A percentile compares a stretch with the other conserved stretches of the same genome.
Evolutionary conservation across 108 stramenopile species (phyloP).

Genomic region (Cyclotella kingstonii): DNA sequence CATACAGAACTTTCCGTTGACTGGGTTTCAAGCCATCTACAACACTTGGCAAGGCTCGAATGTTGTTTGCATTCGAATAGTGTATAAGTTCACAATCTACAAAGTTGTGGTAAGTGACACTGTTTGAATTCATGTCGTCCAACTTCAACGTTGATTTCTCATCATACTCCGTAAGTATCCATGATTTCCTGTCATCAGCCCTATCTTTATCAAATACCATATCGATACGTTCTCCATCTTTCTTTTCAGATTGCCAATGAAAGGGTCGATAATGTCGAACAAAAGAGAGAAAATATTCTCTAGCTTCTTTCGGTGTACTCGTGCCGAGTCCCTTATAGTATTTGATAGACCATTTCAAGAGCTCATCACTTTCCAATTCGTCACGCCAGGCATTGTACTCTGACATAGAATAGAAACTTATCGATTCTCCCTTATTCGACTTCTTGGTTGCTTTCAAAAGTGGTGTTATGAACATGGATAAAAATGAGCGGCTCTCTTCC

Average conservation of each 20-base stretch:
- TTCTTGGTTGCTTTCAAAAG: conserved; percentile 78
- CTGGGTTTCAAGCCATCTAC: conserved; percentile 93
- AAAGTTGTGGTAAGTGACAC: conserved; percentile 79
- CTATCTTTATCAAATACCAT: conserved; percentile 85
- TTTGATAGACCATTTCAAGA: conserved; percentile 76
- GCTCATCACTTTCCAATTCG: conserved; percentile 42
- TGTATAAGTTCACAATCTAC: conserved; percentile 91
- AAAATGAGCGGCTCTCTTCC: conserved; percentile 50
- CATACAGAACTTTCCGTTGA: conserved; percentile 92
- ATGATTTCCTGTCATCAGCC: conserved; percentile 79
- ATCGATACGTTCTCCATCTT: conserved; percentile 78
- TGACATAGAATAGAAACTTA: conserved; percentile 82
- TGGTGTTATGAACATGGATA: conserved; percentile 88
- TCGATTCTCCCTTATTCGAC: conserved; percentile 40
- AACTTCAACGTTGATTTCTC: conserved; percentile 35
- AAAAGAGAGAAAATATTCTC: conserved; percentile 83
- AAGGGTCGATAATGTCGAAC: conserved; percentile 70
- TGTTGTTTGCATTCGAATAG: conserved; percentile 88
- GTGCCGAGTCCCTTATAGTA: conserved; percentile 97
- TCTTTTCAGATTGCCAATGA: conserved; percentile 62
- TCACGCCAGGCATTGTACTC: conserved; percentile 84
- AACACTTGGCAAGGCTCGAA: conserved; percentile 75
- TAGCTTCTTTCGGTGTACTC: conserved; percentile 84
- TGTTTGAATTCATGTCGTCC: conserved; percentile 27
- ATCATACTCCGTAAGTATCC: conserved; percentile 76